Percentiles rank a stretch among this genome's conserved stretches.
These are phyloP conservation scores for Fusarium globosum DNA, from an alignment of 2,329 filamentous ascomycete species.

Conservation along the genomic window DNA sequence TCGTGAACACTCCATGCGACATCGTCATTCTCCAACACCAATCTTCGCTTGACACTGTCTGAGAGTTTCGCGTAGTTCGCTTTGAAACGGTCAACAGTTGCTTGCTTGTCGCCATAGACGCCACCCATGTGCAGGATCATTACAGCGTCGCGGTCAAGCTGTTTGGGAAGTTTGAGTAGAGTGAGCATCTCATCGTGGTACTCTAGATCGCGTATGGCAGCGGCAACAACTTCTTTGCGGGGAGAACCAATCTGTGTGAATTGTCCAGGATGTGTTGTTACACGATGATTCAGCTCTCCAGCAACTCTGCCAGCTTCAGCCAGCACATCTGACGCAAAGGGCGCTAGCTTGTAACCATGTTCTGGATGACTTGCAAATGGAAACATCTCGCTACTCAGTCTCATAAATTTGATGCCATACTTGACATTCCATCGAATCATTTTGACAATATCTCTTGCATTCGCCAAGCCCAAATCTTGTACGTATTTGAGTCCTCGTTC, in stretches of 20 bases:
- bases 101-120: conserved; percentile 85
- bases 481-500: conserved; percentile 78
- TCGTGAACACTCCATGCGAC: conserved; percentile 94
- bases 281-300: conserved; percentile 80
- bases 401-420: conserved; percentile 92
- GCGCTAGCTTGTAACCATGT: conserved; percentile 85
- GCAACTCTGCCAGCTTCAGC: conserved; percentile 81
- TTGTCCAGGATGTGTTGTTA: conserved; percentile 92
- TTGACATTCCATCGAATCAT: conserved; percentile 93
- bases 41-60: conserved; percentile 76
- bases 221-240: conserved; percentile 78
- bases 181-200: conserved; percentile 90
- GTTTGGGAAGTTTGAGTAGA: conserved; percentile 79
- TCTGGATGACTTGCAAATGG: conserved; percentile 91
- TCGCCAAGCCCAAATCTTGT: conserved; percentile 80
- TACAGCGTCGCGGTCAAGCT: conserved; percentile 85
- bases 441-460: conserved; percentile 84
- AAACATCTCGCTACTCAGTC: conserved; percentile 95
- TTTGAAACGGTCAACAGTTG: conserved; percentile 81
- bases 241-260: conserved; percentile 94
- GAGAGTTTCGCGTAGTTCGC: conserved; percentile 76
- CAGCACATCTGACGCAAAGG: conserved; percentile 83
- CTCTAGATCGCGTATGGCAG: conserved; percentile 81
- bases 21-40: conserved; percentile 96
- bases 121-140: conserved; percentile 97